Percentiles rank a stretch among this genome's conserved stretches.
Conservation (phyloP, 805 yeast genomes). For the Metschnikowia similis region DNA sequence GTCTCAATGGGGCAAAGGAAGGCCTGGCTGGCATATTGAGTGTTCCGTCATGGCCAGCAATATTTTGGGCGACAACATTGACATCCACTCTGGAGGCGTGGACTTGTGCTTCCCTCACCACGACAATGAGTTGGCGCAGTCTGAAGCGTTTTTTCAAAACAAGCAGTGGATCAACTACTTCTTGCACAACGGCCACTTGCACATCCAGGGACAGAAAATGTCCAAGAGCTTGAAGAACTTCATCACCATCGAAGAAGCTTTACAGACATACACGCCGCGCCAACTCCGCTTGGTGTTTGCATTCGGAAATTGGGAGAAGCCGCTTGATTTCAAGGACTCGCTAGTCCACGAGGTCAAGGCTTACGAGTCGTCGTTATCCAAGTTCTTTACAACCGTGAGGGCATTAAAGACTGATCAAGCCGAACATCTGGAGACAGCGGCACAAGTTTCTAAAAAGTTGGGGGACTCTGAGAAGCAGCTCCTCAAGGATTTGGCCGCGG, state of each 20-base stretch:
- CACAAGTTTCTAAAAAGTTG: conserved; percentile 57
- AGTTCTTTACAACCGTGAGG: conserved; percentile 82
- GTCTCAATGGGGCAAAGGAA: conserved; percentile 94
- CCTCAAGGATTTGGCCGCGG: conserved; percentile 41
- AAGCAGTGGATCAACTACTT: conserved; percentile 96
- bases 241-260: conserved; percentile 89
- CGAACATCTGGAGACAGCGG: conserved; percentile 37
- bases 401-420: conserved; percentile 70
- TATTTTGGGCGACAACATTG: conserved; percentile 76
- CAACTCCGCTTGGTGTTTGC: conserved; percentile 91
- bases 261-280: conserved; percentile 63
- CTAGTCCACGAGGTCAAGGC: conserved; percentile 73
- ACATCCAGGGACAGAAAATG: conserved; percentile 98
- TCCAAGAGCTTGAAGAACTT: conserved; percentile 92
- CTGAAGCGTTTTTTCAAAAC: conserved; percentile 87
- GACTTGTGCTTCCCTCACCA: conserved; percentile 99
- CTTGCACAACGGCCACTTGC: conserved; percentile 95
- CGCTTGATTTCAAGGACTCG: conserved; percentile 85
- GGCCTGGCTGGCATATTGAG: conserved; percentile 99
- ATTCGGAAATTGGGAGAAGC: conserved; percentile 86
- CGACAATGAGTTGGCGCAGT: conserved; percentile 96
- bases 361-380: conserved; percentile 67
- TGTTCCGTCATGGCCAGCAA: conserved; percentile 98
- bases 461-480: conserved; percentile 53
- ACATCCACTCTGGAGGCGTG: conserved; percentile 95